Base-by-base conservation (phyloP, 345 rosid species). In the Eucalyptus lansdowneana region DNA sequence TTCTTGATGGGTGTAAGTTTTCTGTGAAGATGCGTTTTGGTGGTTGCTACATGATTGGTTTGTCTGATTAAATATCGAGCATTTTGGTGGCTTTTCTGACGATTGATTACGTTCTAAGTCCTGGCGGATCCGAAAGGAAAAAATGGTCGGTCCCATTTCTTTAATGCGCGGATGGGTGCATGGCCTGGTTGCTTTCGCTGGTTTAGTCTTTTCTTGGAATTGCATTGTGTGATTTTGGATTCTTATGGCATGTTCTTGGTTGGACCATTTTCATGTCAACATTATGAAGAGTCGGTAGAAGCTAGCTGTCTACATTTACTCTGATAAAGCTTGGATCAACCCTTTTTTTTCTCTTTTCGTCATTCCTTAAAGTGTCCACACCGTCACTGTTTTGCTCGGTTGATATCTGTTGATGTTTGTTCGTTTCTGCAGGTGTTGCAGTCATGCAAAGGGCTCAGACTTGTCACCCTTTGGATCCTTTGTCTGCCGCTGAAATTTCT, bases 401-500 rank as follows among this genome's bases (percentile, higher is more conserved):
- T 13, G 54, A 56, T 49, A 80, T 86, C 92, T 86, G 44, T 40
- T 54, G 60, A 87, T 86, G 50, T 88, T 31, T 89, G 88, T 88
- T 40, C 40, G 45, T 37, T 76, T 76, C 88, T 90, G 90, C 94
- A 91, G 97, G 93, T 56, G 93, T 94, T 87, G 91, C 96, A 88
- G 90, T 94, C 91, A 93, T 95, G 96, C 90, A 93, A n/a, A 96
- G 97, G 91, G 95, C 96, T 88, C 98, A 97, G 89, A 94, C 95
- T 17, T 93, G 96, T 88, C 99, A 97, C 88, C 99, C 99, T 19
- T 91, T 97, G 93, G 98, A 97, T 89, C 98, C 99, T 62, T 93
- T 97, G 83, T 93, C 99, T 65, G 96, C 97, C 11, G 97, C 99
- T 50, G 99, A 97, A 90, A 97, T 97, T 76, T 92, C 96, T 40